phyloP scores from a whole-genome alignment of 2,329 filamentous ascomycete species.

The Ophiostoma angusticollis region DNA sequence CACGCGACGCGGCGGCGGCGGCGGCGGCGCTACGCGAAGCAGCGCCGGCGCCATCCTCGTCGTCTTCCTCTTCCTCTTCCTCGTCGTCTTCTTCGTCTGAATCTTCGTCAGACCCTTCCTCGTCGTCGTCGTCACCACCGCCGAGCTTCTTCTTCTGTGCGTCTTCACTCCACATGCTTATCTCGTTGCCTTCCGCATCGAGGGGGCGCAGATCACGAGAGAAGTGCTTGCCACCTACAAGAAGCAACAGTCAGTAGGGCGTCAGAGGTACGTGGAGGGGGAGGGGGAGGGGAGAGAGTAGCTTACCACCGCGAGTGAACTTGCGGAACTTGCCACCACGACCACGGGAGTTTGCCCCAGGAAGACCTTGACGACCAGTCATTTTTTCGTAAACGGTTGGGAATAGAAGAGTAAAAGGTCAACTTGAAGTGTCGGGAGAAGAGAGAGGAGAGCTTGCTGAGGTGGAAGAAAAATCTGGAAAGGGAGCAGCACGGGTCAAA shows the following conservation, averaged over 20 bases:
- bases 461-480: not conserved
- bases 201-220: constrained; percentile 80
- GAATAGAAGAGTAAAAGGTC: too few species aligned
- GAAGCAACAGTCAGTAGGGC: not conserved
- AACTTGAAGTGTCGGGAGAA: not conserved
- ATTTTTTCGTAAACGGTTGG: too few species aligned
- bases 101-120: too few species aligned
- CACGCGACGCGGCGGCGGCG: constrained; percentile 47
- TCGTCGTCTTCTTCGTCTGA: constrained; percentile 39
- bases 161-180: constrained; percentile 73
- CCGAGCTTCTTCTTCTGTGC: constrained; percentile 27
- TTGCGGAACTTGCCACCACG: constrained; percentile 92
- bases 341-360: constrained; percentile 49
- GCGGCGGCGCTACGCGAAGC: constrained; percentile 31
- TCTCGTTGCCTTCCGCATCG: constrained; percentile 77
- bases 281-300: not conserved
- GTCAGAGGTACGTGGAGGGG: not conserved
- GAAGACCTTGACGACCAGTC: constrained; percentile 26
- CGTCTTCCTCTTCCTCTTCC: constrained; percentile 38
- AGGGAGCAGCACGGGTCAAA: not conserved
- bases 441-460: not conserved
- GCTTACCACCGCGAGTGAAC: constrained; percentile 75
- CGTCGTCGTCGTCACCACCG: constrained; percentile 29
- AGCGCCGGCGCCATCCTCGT: constrained; percentile 31
- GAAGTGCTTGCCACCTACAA: constrained; percentile 81